Evolutionary conservation across 768 basidiomycete genomes (phyloP).

Genomic region (Termitomyces sp.): DNA sequence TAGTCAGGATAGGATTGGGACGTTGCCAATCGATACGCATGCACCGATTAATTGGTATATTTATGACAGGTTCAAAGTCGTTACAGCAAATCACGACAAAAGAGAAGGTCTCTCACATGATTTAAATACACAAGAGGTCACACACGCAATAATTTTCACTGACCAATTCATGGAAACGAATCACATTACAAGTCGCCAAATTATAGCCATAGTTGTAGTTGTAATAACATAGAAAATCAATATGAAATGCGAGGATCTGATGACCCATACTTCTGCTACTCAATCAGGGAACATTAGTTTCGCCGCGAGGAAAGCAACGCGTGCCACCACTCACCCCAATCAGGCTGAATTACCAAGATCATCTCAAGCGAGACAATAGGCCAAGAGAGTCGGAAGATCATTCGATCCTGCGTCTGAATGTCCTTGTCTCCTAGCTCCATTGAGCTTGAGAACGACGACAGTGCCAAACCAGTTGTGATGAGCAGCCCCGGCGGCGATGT

Average conservation of each 20-base stretch:
- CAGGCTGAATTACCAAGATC: neutral
- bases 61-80: too few relatives aligned
- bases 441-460: conserved; percentile 83
- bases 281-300: neutral
- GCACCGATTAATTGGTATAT: too few relatives aligned
- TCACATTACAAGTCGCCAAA: conserved; percentile 1
- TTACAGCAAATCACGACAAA: too few relatives aligned
- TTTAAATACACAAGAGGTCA: neutral
- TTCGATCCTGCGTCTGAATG: conserved; percentile 83
- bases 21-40: too few relatives aligned
- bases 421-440: conserved; percentile 79
- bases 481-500: conserved; percentile 84
- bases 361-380: conserved; percentile 79
- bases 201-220: too few relatives aligned
- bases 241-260: too few relatives aligned
- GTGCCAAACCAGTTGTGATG: conserved; percentile 75
- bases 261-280: conserved; percentile 5
- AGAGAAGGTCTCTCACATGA: too few relatives aligned
- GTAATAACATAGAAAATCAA: conserved; percentile 7
- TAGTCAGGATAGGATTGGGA: too few relatives aligned
- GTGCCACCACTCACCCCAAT: conserved; percentile 5
- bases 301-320: neutral
- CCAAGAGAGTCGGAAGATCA: conserved; percentile 81
- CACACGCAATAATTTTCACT: neutral
- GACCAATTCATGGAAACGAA: neutral